Percentiles rank a stretch among this genome's conserved stretches.
Evolutionary conservation across 2,329 filamentous ascomycete species (phyloP).

Genomic region (Aureobasidium subglaciale): DNA sequence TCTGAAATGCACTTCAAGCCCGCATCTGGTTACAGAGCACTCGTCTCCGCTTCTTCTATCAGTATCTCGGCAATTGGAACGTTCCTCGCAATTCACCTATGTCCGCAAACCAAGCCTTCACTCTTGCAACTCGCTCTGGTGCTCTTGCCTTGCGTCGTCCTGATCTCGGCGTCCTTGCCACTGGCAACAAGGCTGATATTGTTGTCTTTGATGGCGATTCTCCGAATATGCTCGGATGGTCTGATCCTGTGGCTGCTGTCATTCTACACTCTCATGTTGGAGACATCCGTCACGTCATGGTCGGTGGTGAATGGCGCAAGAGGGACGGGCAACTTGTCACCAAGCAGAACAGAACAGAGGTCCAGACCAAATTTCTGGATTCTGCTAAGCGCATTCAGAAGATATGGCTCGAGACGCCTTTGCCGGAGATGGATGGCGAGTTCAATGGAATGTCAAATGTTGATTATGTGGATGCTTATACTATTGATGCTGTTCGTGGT

Average conservation of each 20-base stretch:
- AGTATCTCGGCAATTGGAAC: conserved; percentile 31
- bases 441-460: background rate
- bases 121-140: conserved; percentile 47
- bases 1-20: conserved; percentile 49
- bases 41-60: background rate
- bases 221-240: conserved; percentile 48
- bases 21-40: conserved; percentile 9
- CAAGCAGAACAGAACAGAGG: background rate
- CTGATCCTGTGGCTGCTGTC: conserved; percentile 49
- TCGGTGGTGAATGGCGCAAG: conserved; percentile 46
- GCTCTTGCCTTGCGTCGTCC: conserved; percentile 44
- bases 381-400: background rate
- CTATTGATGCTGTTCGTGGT: conserved; percentile 1
- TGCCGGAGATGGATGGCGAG: background rate
- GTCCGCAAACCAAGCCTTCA: conserved; percentile 49
- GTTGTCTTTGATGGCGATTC: conserved; percentile 46
- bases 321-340: conserved; percentile 30
- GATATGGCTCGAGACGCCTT: background rate
- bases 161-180: conserved; percentile 43
- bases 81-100: conserved; percentile 46
- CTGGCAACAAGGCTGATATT: conserved; percentile 47
- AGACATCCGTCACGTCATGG: conserved; percentile 45
- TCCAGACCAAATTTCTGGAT: background rate
- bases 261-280: conserved; percentile 42
- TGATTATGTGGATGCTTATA: background rate